phyloP scores from a whole-genome alignment of 331 rosid species.

The Pyracantha coccinea region DNA sequence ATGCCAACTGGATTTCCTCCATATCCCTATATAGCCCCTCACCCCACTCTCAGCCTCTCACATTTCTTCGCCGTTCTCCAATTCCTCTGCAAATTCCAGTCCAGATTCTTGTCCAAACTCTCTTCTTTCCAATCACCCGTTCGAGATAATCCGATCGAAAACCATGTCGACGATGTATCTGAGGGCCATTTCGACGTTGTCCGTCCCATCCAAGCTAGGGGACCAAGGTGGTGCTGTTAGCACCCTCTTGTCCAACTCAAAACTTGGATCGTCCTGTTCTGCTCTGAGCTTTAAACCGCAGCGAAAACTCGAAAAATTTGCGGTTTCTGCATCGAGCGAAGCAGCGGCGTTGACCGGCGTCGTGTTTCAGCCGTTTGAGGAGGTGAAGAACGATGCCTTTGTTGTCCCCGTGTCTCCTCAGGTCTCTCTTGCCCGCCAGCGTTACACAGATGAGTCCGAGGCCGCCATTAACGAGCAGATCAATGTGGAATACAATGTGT shows the following conservation, averaged over 20 bases:
- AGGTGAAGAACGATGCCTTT: slow-evolving; percentile 34
- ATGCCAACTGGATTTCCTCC: background rate
- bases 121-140: background rate
- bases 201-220: slow-evolving; percentile 14
- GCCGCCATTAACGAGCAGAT: slow-evolving; percentile 48
- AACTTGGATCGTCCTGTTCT: background rate
- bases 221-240: background rate
- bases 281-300: background rate
- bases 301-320: background rate
- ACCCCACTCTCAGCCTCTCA: background rate
- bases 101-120: background rate
- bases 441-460: slow-evolving; percentile 22
- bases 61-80: background rate
- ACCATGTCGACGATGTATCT: slow-evolving; percentile 22
- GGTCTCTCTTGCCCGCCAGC: slow-evolving; percentile 40
- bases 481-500: slow-evolving; percentile 54
- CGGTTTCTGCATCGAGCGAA: slow-evolving; percentile 21
- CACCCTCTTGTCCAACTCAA: background rate
- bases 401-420: slow-evolving; percentile 21
- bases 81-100: slow-evolving; percentile 1
- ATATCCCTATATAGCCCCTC: slow-evolving; percentile 1
- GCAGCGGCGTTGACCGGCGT: background rate
- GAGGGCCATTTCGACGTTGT: slow-evolving; percentile 22
- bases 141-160: background rate
- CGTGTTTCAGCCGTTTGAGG: slow-evolving; percentile 36